Evolutionary conservation across 2,329 filamentous ascomycete genomes (phyloP), one percentile per base, ranked within the genome.

Genomic region (Bertia moriformis): DNA sequence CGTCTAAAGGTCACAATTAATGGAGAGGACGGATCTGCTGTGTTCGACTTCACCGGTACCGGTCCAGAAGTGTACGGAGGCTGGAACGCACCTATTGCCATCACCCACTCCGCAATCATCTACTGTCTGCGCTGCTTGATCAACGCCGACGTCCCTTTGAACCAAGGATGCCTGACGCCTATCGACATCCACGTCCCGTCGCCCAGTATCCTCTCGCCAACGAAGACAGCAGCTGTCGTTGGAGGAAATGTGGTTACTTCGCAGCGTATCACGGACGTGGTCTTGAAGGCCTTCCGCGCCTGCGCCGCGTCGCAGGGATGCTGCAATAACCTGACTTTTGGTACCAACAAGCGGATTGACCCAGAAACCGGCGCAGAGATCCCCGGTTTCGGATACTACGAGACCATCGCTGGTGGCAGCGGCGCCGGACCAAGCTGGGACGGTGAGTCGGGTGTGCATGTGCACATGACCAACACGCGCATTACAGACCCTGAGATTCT

Each of bases 401-500:
- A 59, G 43, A 56, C 55, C 2, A 57, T 58, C 3, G 52, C 45
- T 1, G 56, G 56, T 1, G 56, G 56, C 2, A 46, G 48, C 4
- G 55, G 56, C 2, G 55, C 54, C 3, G 53, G 55, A 0, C 37
- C 47, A 0, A 45, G 40, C 0, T 58, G 55, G 55, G 38, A 47
- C 1, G 54, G 56, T 1, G 44, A 47, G 0, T 49, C 47, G 7
- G 56, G 49, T 0, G 54, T 58, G 1, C 54, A 59, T 18, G 48
- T 46, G 0, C 52, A 65, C 39, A 54, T 64, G 52, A 60, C 54
- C 1, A 60, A 59, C 30, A 60, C 57, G 0, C 48, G 57, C n/a
- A 58, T 56, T 18, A 56, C 56, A 1, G 57, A 60, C 14, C 50
- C 53, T 0, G 57, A 60, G 47, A 51, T 56, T 3, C 39, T 60